phyloP scores from a whole-genome alignment of 2,329 filamentous ascomycete species.

The Aureobasidium sp. region DNA sequence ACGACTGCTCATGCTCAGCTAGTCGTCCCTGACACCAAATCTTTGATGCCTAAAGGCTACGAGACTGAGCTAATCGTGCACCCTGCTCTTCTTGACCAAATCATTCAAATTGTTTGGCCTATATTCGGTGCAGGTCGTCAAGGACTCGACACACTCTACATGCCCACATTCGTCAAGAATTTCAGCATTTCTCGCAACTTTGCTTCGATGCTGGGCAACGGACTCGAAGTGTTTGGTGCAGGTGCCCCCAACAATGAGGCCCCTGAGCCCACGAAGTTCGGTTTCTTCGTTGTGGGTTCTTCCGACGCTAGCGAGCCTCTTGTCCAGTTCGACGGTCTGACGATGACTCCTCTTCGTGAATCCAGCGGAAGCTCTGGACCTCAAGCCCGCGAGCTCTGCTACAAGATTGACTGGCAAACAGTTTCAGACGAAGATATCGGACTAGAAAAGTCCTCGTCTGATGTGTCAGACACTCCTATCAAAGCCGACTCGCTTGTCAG shows the following conservation, averaged over 20 bases:
- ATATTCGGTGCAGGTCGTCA: slow-evolving; percentile 1
- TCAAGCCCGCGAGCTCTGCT: slow-evolving; percentile 7
- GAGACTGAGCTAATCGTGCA: slow-evolving; percentile 6
- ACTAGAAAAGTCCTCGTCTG: not conserved
- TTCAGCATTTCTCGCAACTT: slow-evolving; percentile 6
- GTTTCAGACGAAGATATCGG: not conserved
- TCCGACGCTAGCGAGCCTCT: not conserved
- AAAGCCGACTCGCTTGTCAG: slow-evolving; percentile 10
- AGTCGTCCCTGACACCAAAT: not conserved
- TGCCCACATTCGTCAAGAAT: slow-evolving; percentile 9
- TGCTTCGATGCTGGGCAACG: not conserved
- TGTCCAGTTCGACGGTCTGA: not conserved
- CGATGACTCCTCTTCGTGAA: slow-evolving; percentile 7
- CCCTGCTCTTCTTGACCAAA: slow-evolving; percentile 2
- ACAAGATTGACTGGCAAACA: slow-evolving; percentile 2
- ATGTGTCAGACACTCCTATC: not conserved
- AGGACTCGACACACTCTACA: slow-evolving; percentile 1
- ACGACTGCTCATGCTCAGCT: slow-evolving; percentile 1
- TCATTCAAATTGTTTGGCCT: slow-evolving; percentile 8
- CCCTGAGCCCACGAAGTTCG: slow-evolving; percentile 5
- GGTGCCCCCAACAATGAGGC: not conserved
- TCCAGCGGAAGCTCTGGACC: not conserved
- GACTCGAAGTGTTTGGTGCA: slow-evolving; percentile 2
- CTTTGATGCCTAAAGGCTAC: slow-evolving; percentile 3
- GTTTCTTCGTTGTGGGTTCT: slow-evolving; percentile 1